Conservation (phyloP, 805 yeast genomes). For the Candida verbasci region DNA sequence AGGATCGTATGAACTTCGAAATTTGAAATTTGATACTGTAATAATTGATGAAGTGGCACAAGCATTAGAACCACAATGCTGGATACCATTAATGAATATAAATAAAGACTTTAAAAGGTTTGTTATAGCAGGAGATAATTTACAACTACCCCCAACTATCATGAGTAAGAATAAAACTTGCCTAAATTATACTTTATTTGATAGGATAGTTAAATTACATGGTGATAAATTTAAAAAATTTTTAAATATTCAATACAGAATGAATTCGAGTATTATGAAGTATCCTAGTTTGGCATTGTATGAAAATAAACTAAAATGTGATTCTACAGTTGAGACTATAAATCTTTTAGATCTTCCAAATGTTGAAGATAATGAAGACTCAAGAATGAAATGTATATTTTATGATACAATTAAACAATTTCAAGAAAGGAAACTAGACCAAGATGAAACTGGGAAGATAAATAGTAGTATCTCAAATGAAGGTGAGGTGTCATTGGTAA, state of each 20-base stretch:
- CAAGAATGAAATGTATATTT: conserved; percentile 63
- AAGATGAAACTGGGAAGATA: conserved; percentile 82
- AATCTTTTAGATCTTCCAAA: conserved; percentile 48
- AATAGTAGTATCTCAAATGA: conserved; percentile 47
- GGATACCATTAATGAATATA: conserved; percentile 84
- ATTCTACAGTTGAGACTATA: conserved; percentile 48
- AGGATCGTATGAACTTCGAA: conserved; percentile 58
- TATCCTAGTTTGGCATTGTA: conserved; percentile 72
- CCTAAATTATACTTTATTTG: conserved; percentile 75
- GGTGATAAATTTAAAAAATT: conserved; percentile 49
- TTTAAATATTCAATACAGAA: conserved; percentile 78
- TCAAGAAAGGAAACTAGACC: too few species aligned
- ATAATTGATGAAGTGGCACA: conserved; percentile 96
- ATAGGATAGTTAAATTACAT: conserved; percentile 50
- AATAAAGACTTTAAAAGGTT: conserved; percentile 55
- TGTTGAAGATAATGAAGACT: conserved; percentile 49
- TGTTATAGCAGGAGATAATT: conserved; percentile 88
- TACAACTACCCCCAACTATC: conserved; percentile 88
- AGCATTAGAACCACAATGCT: conserved; percentile 89
- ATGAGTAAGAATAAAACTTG: conserved; percentile 41
- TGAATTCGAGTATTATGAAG: conserved; percentile 74
- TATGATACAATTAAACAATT: too few species aligned
- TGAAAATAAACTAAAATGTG: conserved; percentile 59
- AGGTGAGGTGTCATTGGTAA: conserved; percentile 64
- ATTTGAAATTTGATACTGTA: conserved; percentile 62